phyloP scores from a whole-genome alignment of 2,329 filamentous ascomycete species.

The Monilinia fructigena region DNA sequence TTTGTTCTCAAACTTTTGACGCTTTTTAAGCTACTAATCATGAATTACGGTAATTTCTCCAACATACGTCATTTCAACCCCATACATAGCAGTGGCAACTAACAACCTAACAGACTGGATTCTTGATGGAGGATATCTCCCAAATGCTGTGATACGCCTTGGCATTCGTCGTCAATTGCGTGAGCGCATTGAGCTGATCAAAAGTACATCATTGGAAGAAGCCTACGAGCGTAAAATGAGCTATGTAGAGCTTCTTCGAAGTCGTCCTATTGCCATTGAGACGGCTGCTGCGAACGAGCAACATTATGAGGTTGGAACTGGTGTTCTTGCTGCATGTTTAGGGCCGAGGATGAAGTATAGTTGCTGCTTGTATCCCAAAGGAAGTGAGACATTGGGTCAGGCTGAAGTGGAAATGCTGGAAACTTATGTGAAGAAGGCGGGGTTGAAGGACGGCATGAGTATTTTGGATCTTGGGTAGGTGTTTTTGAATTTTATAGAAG shows the following conservation, averaged over 20 bases:
- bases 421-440: conserved; percentile 59
- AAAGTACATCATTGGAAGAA: conserved; percentile 51
- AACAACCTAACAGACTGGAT: conserved; percentile 49
- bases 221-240: conserved; percentile 60
- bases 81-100: conserved; percentile 8
- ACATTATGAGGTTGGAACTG: conserved; percentile 71
- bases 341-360: conserved; percentile 73
- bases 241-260: conserved; percentile 59
- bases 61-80: neutral
- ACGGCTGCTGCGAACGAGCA: conserved; percentile 64
- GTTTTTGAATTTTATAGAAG: conserved; percentile 16
- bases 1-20: neutral
- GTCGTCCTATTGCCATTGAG: conserved; percentile 65
- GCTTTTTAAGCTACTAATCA: conserved; percentile 19
- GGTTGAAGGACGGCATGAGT: conserved; percentile 39
- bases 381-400: conserved; percentile 60
- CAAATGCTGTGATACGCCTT: conserved; percentile 59
- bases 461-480: conserved; percentile 37
- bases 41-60: conserved; percentile 35
- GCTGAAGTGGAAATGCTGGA: conserved; percentile 67
- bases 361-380: conserved; percentile 63
- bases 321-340: conserved; percentile 58
- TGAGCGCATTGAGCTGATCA: conserved; percentile 57
- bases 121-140: conserved; percentile 65
- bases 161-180: conserved; percentile 66